Evolutionary conservation across 2,329 filamentous ascomycete genomes (phyloP).

Genomic region (Cladosporium phlei): DNA sequence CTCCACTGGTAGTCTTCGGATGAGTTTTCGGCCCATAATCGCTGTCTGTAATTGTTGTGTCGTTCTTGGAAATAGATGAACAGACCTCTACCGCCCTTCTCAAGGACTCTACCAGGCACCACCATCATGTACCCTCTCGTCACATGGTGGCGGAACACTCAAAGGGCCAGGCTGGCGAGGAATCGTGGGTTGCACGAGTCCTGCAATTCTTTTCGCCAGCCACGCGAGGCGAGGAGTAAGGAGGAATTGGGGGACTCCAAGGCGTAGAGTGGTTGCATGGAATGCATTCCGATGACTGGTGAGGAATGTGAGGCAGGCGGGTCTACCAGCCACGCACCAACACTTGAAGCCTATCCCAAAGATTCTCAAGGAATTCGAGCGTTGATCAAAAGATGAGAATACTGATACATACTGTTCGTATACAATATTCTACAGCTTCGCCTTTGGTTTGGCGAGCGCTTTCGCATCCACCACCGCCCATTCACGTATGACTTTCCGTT

Average conservation of each 20-base stretch:
- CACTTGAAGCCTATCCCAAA: too few relatives aligned
- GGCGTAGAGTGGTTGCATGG: constrained; percentile 19
- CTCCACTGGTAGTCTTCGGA: constrained; percentile 6
- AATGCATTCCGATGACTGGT: constrained; percentile 16
- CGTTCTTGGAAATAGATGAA: neutral
- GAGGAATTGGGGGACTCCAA: too few relatives aligned
- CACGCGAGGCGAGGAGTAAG: too few relatives aligned
- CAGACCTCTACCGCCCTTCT: too few relatives aligned
- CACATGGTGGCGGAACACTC: too few relatives aligned
- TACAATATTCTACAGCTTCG: constrained; percentile 21
- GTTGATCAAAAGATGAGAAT: too few relatives aligned
- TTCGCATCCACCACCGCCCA: constrained; percentile 41
- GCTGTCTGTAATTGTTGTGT: neutral
- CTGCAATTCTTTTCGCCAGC: too few relatives aligned
- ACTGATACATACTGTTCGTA: neutral
- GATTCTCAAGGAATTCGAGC: too few relatives aligned
- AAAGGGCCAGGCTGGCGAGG: too few relatives aligned
- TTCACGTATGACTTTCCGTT: constrained; percentile 38
- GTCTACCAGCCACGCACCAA: neutral
- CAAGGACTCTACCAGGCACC: too few relatives aligned
- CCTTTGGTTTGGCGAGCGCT: constrained; percentile 19
- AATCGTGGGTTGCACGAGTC: too few relatives aligned
- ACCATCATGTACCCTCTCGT: constrained; percentile 5
- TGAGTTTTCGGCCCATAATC: constrained; percentile 7
- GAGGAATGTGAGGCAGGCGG: neutral